phyloP scores from a whole-genome alignment of 192 early-diverging fungal species.

The Coemansia sp. region DNA sequence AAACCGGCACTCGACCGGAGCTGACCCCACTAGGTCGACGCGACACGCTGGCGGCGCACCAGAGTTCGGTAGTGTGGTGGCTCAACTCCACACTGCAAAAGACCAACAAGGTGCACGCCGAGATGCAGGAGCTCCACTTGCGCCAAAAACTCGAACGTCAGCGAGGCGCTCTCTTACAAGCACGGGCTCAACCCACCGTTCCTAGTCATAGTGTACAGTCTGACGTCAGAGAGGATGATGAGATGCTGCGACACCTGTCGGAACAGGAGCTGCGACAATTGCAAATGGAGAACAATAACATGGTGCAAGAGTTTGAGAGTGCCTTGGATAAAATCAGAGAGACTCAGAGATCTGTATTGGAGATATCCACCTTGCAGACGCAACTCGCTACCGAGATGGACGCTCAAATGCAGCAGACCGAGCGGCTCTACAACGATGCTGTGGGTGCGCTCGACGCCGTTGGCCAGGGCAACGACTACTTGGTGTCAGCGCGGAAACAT shows the following conservation, averaged over 20 bases:
- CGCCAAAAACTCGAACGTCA: constrained; percentile 68
- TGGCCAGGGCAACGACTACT: constrained; percentile 64
- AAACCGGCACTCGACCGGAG: not conserved
- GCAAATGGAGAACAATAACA: constrained; percentile 65
- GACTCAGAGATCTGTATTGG: constrained; percentile 64
- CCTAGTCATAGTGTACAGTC: not conserved
- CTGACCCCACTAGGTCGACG: constrained; percentile 27
- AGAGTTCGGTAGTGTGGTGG: constrained; percentile 67
- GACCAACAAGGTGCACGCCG: constrained; percentile 66
- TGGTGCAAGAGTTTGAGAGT: constrained; percentile 70
- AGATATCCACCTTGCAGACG: constrained; percentile 71
- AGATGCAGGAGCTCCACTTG: constrained; percentile 69
- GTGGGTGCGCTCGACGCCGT: constrained; percentile 65
- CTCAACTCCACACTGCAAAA: constrained; percentile 67
- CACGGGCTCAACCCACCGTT: not conserved
- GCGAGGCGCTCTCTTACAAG: constrained; percentile 32
- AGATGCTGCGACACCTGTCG: constrained; percentile 57
- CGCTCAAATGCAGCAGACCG: constrained; percentile 70
- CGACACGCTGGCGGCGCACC: constrained; percentile 64
- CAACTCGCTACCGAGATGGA: constrained; percentile 71
- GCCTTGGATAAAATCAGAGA: constrained; percentile 67
- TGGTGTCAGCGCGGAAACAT: constrained; percentile 64
- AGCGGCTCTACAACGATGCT: constrained; percentile 70
- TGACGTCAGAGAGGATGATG: constrained; percentile 38
- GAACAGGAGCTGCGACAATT: constrained; percentile 59